Percentiles rank a stretch among this genome's conserved stretches.
Evolutionary conservation across 768 basidiomycete species (phyloP).

Genomic region (Lentinula aciculospora): DNA sequence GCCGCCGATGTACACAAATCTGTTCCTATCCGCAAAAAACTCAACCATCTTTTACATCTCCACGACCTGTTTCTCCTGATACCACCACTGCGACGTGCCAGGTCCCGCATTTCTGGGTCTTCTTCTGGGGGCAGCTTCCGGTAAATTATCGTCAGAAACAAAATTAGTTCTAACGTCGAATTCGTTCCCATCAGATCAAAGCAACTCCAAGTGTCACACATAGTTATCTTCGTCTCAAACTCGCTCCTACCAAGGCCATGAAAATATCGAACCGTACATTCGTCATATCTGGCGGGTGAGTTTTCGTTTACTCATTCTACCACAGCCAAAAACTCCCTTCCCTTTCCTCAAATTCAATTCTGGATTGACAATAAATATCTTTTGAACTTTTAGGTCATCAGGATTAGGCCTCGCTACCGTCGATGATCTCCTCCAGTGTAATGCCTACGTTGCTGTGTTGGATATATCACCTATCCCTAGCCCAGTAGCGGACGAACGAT

Average conservation of each 20-base stretch:
- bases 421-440: slow-evolving; percentile 33
- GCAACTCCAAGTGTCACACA: background rate
- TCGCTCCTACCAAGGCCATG: slow-evolving; percentile 22
- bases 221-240: background rate
- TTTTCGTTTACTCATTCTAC: too few species aligned
- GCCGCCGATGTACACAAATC: background rate
- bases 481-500: background rate
- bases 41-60: background rate
- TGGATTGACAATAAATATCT: too few species aligned
- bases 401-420: slow-evolving; percentile 54
- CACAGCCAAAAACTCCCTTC: too few species aligned
- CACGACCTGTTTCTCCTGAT: background rate
- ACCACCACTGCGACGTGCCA: background rate
- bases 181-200: background rate
- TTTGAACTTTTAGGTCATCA: slow-evolving; percentile 34
- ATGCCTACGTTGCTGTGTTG: slow-evolving; percentile 45
- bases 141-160: too few species aligned
- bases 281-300: slow-evolving; percentile 53
- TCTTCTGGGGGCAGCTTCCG: background rate
- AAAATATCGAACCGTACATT: slow-evolving; percentile 49
- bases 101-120: too few species aligned
- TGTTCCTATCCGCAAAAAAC: background rate
- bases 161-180: too few species aligned
- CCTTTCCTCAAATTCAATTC: too few species aligned
- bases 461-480: slow-evolving; percentile 34